A percentile compares a stretch with the other conserved stretches of the same genome.
Conservation (phyloP, 306 rosid genomes). For the Citrullus colocynthis region DNA sequence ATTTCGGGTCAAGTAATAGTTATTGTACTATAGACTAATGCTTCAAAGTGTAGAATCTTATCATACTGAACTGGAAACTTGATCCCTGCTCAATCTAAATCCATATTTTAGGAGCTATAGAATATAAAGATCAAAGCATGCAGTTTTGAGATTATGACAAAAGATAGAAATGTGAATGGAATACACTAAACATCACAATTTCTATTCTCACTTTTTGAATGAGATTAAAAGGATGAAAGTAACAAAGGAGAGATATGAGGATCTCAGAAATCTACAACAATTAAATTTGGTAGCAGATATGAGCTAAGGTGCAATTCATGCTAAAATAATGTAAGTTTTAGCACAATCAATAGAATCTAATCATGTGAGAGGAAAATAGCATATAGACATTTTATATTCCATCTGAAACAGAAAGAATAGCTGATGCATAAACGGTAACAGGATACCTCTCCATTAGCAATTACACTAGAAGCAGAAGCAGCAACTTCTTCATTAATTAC, state of each 20-base stretch:
- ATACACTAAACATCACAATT: background rate
- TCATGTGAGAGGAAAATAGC: background rate
- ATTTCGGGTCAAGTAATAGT: background rate
- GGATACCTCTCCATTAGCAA: constrained; percentile 35
- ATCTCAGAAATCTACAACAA: background rate
- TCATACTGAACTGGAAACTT: background rate
- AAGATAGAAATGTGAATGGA: background rate
- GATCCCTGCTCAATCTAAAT: background rate
- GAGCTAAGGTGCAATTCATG: background rate
- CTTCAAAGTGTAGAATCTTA: background rate
- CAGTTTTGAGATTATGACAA: no score
- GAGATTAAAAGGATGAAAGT: background rate
- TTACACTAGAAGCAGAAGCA: constrained; percentile 13
- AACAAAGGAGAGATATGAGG: background rate
- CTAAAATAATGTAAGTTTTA: background rate
- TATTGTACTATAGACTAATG: background rate
- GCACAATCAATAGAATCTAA: background rate
- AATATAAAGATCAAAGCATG: background rate
- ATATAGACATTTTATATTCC: background rate
- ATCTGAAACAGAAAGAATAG: background rate
- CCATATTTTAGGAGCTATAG: background rate
- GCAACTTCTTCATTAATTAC: constrained; percentile 15
- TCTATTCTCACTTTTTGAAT: background rate
- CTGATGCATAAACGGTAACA: background rate
- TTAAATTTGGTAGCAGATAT: background rate